Conservation (phyloP, 352 stramenopile species). For the Phytophthora aleatoria region DNA sequence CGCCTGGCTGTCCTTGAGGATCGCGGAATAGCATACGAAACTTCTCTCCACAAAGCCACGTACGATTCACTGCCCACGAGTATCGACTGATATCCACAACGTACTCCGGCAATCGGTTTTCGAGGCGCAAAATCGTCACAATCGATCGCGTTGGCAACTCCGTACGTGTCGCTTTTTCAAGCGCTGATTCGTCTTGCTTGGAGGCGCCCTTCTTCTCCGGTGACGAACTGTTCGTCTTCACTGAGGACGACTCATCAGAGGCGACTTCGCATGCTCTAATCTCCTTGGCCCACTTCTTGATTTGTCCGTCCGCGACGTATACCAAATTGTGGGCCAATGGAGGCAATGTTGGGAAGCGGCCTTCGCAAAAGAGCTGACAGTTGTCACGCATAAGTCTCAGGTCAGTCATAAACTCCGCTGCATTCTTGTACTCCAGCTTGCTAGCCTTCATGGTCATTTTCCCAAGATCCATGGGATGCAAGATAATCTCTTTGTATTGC, state of each 20-base stretch:
- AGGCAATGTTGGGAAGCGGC: constrained; percentile 74
- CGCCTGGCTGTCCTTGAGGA: constrained; percentile 61
- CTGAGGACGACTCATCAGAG: constrained; percentile 15
- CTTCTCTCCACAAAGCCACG: constrained; percentile 67
- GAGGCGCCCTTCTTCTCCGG: constrained; percentile 12
- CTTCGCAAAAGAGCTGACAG: constrained; percentile 82
- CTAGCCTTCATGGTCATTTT: constrained; percentile 64
- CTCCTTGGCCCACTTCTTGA: constrained; percentile 78
- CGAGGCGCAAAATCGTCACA: constrained; percentile 73
- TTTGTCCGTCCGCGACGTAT: constrained; percentile 58
- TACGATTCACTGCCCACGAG: constrained; percentile 52
- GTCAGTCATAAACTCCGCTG: constrained; percentile 62
- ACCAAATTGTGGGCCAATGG: constrained; percentile 76
- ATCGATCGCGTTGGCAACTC: constrained; percentile 40
- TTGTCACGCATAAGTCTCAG: constrained; percentile 79
- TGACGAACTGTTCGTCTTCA: constrained; percentile 12
- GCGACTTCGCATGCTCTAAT: constrained; percentile 58
- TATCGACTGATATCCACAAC: constrained; percentile 79
- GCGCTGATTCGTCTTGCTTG: constrained; percentile 10
- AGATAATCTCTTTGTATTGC: constrained; percentile 84
- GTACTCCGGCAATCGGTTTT: constrained; percentile 81
- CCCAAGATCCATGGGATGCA: constrained; percentile 73
- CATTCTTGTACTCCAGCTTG: constrained; percentile 58
- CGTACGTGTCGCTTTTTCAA: background rate
- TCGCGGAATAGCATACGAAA: constrained; percentile 85